Evolutionary conservation across 2,329 filamentous ascomycete genomes (phyloP).

Genomic region (Aureobasidium subglaciale): DNA sequence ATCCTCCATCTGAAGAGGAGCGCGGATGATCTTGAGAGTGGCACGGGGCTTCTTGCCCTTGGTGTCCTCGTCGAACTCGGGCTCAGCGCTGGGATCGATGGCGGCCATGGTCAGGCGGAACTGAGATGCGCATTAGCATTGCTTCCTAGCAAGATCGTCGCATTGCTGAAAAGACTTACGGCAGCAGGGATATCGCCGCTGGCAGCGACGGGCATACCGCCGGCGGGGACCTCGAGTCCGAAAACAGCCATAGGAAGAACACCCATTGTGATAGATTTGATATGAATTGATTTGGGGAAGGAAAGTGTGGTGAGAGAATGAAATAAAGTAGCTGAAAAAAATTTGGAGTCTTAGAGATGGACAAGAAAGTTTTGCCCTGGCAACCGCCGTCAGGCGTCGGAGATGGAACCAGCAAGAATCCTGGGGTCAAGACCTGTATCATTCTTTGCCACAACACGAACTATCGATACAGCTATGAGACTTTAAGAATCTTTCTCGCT

Average conservation of each 20-base stretch:
- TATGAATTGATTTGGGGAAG: conserved; percentile 7
- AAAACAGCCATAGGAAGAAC: conserved; percentile 65
- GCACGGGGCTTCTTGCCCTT: conserved; percentile 57
- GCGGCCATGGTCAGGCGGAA: conserved; percentile 99
- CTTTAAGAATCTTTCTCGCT: background rate
- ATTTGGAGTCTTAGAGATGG: background rate
- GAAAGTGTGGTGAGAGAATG: conserved; percentile 13
- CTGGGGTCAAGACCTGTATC: background rate
- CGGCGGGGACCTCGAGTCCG: conserved; percentile 82
- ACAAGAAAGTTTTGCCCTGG: background rate
- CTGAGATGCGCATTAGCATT: conserved; percentile 39
- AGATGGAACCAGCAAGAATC: conserved; percentile 2
- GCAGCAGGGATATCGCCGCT: conserved; percentile 72
- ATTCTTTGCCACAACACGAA: background rate
- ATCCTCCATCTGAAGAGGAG: conserved; percentile 53
- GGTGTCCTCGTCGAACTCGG: conserved; percentile 34
- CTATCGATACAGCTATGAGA: background rate
- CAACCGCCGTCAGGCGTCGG: background rate
- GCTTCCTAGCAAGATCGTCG: background rate
- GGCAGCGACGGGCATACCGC: conserved; percentile 74
- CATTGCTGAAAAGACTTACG: conserved; percentile 49
- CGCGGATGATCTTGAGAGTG: conserved; percentile 85
- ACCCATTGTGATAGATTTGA: conserved; percentile 18
- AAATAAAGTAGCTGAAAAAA: background rate
- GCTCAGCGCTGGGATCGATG: conserved; percentile 75